phyloP scores from a whole-genome alignment of 768 basidiomycete species.

The Kwoniella europaea region DNA sequence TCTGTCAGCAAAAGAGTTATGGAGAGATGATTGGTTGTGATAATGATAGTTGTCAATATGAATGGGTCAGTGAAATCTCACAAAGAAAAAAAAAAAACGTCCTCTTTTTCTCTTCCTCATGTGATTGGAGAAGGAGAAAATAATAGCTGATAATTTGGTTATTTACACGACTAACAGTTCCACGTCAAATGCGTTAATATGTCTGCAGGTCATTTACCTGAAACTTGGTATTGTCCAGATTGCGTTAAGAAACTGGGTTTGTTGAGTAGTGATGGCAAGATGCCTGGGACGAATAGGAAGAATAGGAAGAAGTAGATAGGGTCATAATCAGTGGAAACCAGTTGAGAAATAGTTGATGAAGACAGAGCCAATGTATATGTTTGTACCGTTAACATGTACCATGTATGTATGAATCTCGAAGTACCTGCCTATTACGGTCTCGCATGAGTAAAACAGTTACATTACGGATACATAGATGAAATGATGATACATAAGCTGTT shows the following conservation, averaged over 20 bases:
- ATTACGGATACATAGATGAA: too few species aligned
- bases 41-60: conserved; percentile 73
- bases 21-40: conserved; percentile 97
- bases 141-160: not conserved
- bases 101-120: not conserved
- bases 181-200: conserved; percentile 69
- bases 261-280: conserved; percentile 43
- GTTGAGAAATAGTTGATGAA: too few species aligned
- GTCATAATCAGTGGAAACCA: too few species aligned
- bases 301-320: conserved; percentile 37
- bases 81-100: too few species aligned
- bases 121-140: conserved; percentile 3
- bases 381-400: too few species aligned
- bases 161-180: conserved; percentile 61
- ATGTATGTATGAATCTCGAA: too few species aligned
- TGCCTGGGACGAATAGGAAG: conserved; percentile 42
- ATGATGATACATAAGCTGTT: too few species aligned
- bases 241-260: conserved; percentile 61
- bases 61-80: conserved; percentile 75
- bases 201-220: conserved; percentile 64
- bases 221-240: conserved; percentile 68
- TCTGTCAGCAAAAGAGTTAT: conserved; percentile 80
- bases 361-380: too few species aligned
- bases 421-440: too few species aligned
- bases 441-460: too few species aligned